Evolutionary conservation across 306 rosid species (phyloP).

Genomic region (Inga leiocalycina): DNA sequence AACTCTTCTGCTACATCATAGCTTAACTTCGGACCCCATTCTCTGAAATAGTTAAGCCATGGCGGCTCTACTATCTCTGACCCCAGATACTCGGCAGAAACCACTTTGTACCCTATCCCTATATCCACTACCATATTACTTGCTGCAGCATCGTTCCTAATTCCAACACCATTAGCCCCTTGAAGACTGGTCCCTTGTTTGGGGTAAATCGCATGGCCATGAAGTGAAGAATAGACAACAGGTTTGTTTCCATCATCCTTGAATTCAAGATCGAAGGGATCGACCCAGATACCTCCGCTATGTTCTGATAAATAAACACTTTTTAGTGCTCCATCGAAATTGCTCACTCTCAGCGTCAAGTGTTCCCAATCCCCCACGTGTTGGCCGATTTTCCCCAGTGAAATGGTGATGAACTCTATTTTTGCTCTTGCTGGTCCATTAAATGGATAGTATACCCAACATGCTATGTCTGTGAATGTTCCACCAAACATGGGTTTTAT

Average conservation of each 20-base stretch:
- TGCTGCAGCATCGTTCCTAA: conserved; percentile 23
- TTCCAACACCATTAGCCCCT: conserved; percentile 22
- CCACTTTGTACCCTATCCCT: conserved; percentile 29
- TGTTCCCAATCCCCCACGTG: too few relatives aligned
- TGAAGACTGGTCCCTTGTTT: conserved; percentile 52
- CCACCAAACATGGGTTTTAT: too few relatives aligned
- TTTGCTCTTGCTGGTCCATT: too few relatives aligned
- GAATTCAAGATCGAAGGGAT: conserved; percentile 47
- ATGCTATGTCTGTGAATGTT: too few relatives aligned
- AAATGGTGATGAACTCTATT: too few relatives aligned
- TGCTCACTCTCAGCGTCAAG: too few relatives aligned
- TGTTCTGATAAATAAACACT: conserved; percentile 53
- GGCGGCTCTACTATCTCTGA: conserved; percentile 38
- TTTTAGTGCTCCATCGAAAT: conserved; percentile 32
- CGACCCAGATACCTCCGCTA: conserved; percentile 56
- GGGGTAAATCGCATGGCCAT: conserved; percentile 57
- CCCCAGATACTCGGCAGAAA: conserved; percentile 48
- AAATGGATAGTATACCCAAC: too few relatives aligned
- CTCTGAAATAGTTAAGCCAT: conserved; percentile 52
- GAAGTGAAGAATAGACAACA: conserved; percentile 49
- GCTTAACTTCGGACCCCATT: conserved; percentile 57
- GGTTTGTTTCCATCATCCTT: conserved; percentile 18
- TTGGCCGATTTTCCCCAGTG: too few relatives aligned
- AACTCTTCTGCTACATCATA: conserved; percentile 39
- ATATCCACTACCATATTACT: conserved; percentile 39